Evolutionary conservation across 139 green algal species (phyloP).

Genomic region (Eudorina sp.): DNA sequence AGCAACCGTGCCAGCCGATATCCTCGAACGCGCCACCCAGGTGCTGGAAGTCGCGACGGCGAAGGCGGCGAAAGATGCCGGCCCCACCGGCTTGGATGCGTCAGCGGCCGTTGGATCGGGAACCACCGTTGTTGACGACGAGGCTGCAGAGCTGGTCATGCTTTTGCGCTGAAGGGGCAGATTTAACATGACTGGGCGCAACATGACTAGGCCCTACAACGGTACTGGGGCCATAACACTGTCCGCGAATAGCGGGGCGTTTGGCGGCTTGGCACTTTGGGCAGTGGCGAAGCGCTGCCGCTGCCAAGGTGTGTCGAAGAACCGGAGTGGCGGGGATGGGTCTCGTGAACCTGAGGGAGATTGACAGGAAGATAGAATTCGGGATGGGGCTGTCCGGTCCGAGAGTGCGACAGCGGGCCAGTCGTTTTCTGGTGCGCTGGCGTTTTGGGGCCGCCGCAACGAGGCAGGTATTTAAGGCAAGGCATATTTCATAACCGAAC

Average conservation of each 20-base stretch:
- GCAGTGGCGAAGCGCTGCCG: not conserved
- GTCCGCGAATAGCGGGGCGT: not conserved
- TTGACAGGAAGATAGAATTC: no score
- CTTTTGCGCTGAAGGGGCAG: not conserved
- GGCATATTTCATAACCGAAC: not conserved
- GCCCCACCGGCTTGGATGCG: not conserved
- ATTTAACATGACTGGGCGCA: not conserved
- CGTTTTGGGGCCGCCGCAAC: not conserved
- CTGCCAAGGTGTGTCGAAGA: not conserved
- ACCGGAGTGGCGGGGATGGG: not conserved
- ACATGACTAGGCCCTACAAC: not conserved
- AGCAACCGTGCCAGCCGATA: constrained; percentile 55
- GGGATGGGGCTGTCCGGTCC: no score
- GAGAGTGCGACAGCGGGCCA: no score
- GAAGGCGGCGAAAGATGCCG: not conserved
- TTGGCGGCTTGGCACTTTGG: not conserved
- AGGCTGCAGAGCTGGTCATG: constrained; percentile 21
- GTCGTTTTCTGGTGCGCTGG: not conserved
- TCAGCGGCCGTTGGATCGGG: not conserved
- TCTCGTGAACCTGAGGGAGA: not conserved
- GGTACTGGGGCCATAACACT: not conserved
- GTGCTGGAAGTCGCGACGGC: constrained; percentile 50
- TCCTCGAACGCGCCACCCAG: constrained; percentile 36
- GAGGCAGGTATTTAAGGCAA: constrained; percentile 8
- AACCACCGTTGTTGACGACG: not conserved